phyloP scores from a whole-genome alignment of 345 rosid species.

The Citrus trifoliata region DNA sequence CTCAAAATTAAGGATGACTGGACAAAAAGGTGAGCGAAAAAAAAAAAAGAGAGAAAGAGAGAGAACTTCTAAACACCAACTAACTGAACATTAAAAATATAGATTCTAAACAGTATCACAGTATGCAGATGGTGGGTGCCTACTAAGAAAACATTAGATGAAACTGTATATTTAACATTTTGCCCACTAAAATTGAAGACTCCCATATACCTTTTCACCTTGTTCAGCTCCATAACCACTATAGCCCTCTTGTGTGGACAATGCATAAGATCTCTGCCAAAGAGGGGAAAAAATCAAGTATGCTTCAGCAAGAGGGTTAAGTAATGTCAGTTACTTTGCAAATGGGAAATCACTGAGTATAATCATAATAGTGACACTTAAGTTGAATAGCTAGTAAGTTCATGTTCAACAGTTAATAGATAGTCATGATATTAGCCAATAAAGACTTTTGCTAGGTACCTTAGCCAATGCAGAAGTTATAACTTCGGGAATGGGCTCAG shows the following conservation, averaged over 20 bases:
- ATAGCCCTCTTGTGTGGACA: slow-evolving; percentile 85
- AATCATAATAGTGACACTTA: too few species aligned
- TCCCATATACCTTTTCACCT: slow-evolving; percentile 74
- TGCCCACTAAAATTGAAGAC: not conserved
- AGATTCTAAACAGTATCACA: not conserved
- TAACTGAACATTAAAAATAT: not conserved
- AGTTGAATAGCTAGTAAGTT: too few species aligned
- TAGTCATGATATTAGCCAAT: not conserved
- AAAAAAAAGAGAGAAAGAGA: not conserved
- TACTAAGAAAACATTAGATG: not conserved
- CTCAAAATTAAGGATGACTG: not conserved
- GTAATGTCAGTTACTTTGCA: not conserved
- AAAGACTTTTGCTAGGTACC: slow-evolving; percentile 29
- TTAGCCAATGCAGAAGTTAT: slow-evolving; percentile 82
- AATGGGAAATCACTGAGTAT: not conserved
- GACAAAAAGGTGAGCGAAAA: not conserved
- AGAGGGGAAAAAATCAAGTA: not conserved
- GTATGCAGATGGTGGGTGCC: not conserved
- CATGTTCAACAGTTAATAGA: too few species aligned
- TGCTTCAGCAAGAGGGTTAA: not conserved
- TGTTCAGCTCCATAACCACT: slow-evolving; percentile 98
- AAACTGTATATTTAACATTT: not conserved
- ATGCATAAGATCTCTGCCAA: slow-evolving; percentile 63
- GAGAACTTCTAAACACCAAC: not conserved
- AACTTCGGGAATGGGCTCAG: slow-evolving; percentile 95